Evolutionary conservation across 73 alveolate genomes (phyloP).

Genomic region (Symbiodinium natans): DNA sequence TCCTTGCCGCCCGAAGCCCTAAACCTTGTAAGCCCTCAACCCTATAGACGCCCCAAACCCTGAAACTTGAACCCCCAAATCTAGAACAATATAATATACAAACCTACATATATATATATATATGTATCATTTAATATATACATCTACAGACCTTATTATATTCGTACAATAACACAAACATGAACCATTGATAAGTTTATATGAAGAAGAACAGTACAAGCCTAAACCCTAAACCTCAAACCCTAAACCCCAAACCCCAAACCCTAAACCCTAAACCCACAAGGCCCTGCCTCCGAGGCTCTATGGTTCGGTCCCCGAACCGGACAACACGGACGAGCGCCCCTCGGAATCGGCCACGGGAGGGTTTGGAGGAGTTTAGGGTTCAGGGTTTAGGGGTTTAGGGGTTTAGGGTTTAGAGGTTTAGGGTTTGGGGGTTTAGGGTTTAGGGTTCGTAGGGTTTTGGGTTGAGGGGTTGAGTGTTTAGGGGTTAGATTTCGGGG

Average conservation of each 20-base stretch:
- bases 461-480: neutral
- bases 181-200: too few species aligned
- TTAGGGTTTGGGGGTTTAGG: neutral
- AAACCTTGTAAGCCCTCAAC: too few species aligned
- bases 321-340: conserved; percentile 64
- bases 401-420: neutral
- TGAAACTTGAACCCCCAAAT: neutral
- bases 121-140: too few species aligned
- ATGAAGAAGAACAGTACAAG: too few species aligned
- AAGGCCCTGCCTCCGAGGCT: conserved; percentile 3
- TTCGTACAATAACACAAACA: too few species aligned
- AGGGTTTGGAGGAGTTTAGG: neutral
- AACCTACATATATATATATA: too few species aligned
- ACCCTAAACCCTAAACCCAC: neutral
- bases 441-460: neutral
- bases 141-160: too few species aligned
- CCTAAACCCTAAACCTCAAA: neutral
- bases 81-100: too few species aligned
- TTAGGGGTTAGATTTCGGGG: neutral
- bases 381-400: neutral
- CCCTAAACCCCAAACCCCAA: neutral
- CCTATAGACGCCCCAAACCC: neutral
- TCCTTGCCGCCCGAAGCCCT: neutral
- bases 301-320: conserved; percentile 79
- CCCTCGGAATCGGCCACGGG: neutral